phyloP scores from a whole-genome alignment of 805 yeast species.

The Zygotorulaspora danielsina region DNA sequence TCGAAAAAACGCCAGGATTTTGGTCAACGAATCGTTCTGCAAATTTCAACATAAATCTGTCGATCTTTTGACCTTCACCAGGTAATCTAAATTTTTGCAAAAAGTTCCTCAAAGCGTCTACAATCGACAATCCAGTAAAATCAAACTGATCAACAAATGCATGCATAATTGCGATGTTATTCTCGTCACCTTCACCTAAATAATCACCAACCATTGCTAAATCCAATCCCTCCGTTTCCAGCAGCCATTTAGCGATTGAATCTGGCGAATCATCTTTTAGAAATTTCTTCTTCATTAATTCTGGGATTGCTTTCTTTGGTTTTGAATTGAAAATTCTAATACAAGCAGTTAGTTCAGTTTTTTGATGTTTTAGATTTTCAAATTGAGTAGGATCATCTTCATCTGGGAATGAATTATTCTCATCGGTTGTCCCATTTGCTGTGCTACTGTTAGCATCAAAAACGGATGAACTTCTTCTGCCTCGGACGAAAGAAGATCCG shows the following conservation, averaged over 20 bases:
- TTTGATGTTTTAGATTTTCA: constrained; percentile 76
- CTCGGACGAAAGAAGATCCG: constrained; percentile 16
- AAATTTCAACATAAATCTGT: constrained; percentile 92
- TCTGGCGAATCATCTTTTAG: constrained; percentile 56
- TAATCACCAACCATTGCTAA: constrained; percentile 85
- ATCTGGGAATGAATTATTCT: constrained; percentile 32
- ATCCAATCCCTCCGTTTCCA: constrained; percentile 73
- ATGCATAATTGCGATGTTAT: constrained; percentile 81
- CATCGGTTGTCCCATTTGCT: constrained; percentile 16
- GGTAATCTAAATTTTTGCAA: constrained; percentile 90
- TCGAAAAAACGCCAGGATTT: constrained; percentile 81
- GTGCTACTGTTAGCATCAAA: constrained; percentile 12
- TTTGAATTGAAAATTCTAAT: constrained; percentile 75
- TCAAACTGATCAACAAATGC: constrained; percentile 87
- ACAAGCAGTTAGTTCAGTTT: constrained; percentile 75
- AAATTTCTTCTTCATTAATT: constrained; percentile 59
- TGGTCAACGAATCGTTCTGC: constrained; percentile 89
- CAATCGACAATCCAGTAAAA: constrained; percentile 62
- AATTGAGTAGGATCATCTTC: constrained; percentile 77
- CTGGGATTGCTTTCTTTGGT: constrained; percentile 73
- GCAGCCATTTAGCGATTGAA: constrained; percentile 69
- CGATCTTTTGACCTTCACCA: constrained; percentile 97
- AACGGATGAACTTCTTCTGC: constrained; percentile 11
- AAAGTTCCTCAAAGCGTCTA: constrained; percentile 79
- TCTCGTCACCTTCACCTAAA: constrained; percentile 82